Conservation (phyloP, 805 yeast genomes). For the Clavispora phyllophila region DNA sequence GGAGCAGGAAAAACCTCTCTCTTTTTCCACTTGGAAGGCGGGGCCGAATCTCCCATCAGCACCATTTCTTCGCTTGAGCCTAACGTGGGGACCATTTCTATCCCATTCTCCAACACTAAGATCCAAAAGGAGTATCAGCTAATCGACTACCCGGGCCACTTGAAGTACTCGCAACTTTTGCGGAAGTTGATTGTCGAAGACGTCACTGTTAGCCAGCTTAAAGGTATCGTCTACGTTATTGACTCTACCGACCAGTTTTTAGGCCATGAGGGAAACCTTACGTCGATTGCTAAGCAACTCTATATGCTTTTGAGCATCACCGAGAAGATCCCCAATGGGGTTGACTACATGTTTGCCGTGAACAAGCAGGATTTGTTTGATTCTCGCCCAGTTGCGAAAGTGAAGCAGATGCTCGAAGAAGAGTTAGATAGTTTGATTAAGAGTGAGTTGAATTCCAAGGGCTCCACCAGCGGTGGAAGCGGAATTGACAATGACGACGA, state of each 20-base stretch:
- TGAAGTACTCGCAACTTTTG: slow-evolving; percentile 59
- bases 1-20: slow-evolving; percentile 64
- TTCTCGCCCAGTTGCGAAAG: slow-evolving; percentile 62
- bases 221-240: slow-evolving; percentile 71
- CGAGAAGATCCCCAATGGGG: slow-evolving; percentile 62
- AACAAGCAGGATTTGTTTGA: slow-evolving; percentile 86
- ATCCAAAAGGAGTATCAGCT: slow-evolving; percentile 42
- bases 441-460: slow-evolving; percentile 32
- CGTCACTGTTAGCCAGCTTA: slow-evolving; percentile 36
- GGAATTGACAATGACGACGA: slow-evolving; percentile 39
- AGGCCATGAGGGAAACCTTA: slow-evolving; percentile 25
- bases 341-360: slow-evolving; percentile 72
- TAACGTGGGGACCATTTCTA: slow-evolving; percentile 21
- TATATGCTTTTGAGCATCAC: slow-evolving; percentile 56
- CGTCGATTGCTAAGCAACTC: slow-evolving; percentile 51
- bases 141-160: slow-evolving; percentile 87
- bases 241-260: slow-evolving; percentile 64
- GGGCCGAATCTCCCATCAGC: slow-evolving; percentile 2
- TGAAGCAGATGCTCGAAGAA: slow-evolving; percentile 53
- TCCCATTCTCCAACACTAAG: slow-evolving; percentile 33
- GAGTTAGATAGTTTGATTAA: slow-evolving; percentile 57
- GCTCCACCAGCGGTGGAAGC: slow-evolving; percentile 24
- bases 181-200: slow-evolving; percentile 44
- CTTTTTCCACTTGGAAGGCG: slow-evolving; percentile 27
- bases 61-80: slow-evolving; percentile 39